Evolutionary conservation across 2,329 filamentous ascomycete genomes (phyloP).

Genomic region (Arthrobotrys pseudoclavata): DNA sequence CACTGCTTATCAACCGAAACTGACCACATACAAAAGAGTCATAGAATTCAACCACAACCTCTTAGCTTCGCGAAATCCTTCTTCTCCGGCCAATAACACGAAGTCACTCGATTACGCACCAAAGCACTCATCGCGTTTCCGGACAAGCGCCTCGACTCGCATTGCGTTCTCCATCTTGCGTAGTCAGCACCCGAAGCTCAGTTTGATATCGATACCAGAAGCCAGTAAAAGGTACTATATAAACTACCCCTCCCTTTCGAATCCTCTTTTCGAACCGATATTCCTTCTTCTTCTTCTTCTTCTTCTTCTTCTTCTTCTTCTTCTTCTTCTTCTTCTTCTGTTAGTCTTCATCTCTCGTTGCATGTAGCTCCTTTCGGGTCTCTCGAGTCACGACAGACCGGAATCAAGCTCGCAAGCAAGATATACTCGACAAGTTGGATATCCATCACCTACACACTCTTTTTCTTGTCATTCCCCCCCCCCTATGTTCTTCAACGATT

Average conservation of each 20-base stretch:
- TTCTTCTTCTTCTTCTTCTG: constrained; percentile 24
- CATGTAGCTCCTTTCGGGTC: constrained; percentile 24
- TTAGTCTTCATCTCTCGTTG: constrained; percentile 12
- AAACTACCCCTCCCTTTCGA: constrained; percentile 52
- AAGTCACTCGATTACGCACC: constrained; percentile 45
- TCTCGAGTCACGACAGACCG: constrained; percentile 45
- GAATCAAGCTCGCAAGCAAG: constrained; percentile 24
- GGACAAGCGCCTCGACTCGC: background rate
- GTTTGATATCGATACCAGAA: constrained; percentile 3
- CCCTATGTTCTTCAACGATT: constrained; percentile 2
- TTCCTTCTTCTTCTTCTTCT: constrained; percentile 31
- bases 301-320: constrained; percentile 38
- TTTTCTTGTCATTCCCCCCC: constrained; percentile 8
- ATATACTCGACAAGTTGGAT: constrained; percentile 21
- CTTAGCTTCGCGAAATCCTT: constrained; percentile 17
- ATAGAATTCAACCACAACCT: constrained; percentile 33
- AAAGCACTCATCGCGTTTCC: constrained; percentile 45
- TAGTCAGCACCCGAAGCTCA: constrained; percentile 19
- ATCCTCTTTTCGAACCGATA: constrained; percentile 53
- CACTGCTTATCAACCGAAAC: constrained; percentile 22
- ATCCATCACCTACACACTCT: constrained; percentile 51
- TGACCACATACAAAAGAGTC: constrained; percentile 44
- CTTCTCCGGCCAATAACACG: constrained; percentile 47
- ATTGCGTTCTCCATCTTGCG: constrained; percentile 14
- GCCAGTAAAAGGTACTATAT: constrained; percentile 54